Conservation (phyloP, 257 asterid species). For the Prunella vulgaris region DNA sequence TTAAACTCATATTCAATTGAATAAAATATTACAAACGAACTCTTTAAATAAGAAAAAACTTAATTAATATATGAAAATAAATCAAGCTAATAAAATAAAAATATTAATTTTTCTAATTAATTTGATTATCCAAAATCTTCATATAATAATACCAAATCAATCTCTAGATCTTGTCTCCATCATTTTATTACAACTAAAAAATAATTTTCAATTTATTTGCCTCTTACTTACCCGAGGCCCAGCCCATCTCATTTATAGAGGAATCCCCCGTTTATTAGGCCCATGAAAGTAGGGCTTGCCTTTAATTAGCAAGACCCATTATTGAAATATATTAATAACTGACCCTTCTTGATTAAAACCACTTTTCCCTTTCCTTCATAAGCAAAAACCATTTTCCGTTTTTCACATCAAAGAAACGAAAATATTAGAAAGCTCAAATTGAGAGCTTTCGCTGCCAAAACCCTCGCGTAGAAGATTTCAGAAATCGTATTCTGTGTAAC, state of each 20-base stretch:
- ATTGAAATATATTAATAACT: neutral
- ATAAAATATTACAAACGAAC: too few relatives aligned
- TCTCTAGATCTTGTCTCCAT: too few relatives aligned
- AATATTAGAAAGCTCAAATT: conserved; percentile 20
- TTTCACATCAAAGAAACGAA: neutral
- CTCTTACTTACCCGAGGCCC: neutral
- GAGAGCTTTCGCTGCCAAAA: conserved; percentile 20
- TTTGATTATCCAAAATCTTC: too few relatives aligned
- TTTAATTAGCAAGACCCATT: neutral
- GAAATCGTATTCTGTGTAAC: conserved; percentile 8
- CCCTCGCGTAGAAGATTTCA: conserved; percentile 23
- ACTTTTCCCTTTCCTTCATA: neutral
- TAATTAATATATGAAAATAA: too few relatives aligned
- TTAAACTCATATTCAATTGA: too few relatives aligned
- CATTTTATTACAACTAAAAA: too few relatives aligned
- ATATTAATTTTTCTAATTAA: too few relatives aligned
- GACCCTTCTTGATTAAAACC: neutral
- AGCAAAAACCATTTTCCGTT: neutral
- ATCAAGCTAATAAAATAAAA: too few relatives aligned
- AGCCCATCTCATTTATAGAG: neutral
- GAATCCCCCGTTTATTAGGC: neutral
- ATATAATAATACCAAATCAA: too few relatives aligned
- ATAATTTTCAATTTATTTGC: too few relatives aligned
- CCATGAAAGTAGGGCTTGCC: neutral
- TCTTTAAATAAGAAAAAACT: too few relatives aligned